phyloP scores from a whole-genome alignment of 108 stramenopile species.

The Pseudonitzschia multistriata region DNA sequence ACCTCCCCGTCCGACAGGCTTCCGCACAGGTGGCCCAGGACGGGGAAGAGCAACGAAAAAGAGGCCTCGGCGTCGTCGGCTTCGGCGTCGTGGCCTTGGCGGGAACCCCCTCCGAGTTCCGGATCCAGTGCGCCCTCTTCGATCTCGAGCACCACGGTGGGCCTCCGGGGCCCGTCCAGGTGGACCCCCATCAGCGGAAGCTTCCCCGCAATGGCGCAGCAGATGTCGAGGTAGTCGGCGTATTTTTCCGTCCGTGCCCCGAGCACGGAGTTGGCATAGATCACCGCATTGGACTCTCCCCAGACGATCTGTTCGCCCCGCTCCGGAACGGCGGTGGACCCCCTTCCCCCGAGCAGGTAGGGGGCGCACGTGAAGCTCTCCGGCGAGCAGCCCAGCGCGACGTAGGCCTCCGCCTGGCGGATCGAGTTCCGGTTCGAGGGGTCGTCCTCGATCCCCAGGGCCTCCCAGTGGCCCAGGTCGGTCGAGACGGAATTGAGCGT shows the following conservation, averaged over 20 bases:
- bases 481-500: conserved; percentile 76
- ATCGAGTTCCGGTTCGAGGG: conserved; percentile 45
- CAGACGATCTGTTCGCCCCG: conserved; percentile 60
- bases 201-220: conserved; percentile 68
- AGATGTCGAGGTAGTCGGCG: conserved; percentile 88
- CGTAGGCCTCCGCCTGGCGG: conserved; percentile 67
- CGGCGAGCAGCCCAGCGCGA: conserved; percentile 60
- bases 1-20: conserved; percentile 69
- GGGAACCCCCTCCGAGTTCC: neutral
- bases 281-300: conserved; percentile 87
- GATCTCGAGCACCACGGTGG: conserved; percentile 57
- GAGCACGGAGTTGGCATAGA: conserved; percentile 73
- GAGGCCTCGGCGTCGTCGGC: conserved; percentile 15
- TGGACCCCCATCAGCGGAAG: conserved; percentile 65
- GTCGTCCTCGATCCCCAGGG: conserved; percentile 51
- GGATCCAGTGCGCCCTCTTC: conserved; percentile 29
- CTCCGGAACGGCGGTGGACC: neutral
- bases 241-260: conserved; percentile 84
- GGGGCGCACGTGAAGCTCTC: conserved; percentile 83
- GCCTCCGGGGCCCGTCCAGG: conserved; percentile 48
- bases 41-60: conserved; percentile 64
- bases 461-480: conserved; percentile 68
- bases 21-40: conserved; percentile 73
- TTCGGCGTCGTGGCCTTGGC: conserved; percentile 14
- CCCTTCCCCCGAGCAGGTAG: conserved; percentile 51